A percentile compares a stretch with the other conserved stretches of the same genome.
phyloP scores from a whole-genome alignment of 176 grass and related monocot species.

The sorghum (Sorghum bicolor) region Sorghum_bicolor_NCBIv3 NC_012877.2:56354501-56355000 shows the following conservation, averaged over 20 bases:
- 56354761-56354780: background rate
- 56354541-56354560: constrained; percentile 80
- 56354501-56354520: constrained; percentile 76
- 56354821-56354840: background rate
- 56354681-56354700: background rate
- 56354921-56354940: background rate
- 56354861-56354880: background rate
- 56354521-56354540: constrained; percentile 75
- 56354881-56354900: background rate
- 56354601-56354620: constrained; percentile 70
- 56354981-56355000: background rate
- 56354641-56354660: constrained; percentile 90
- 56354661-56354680: constrained; percentile 20
- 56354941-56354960: background rate
- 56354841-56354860: background rate
- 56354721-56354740: background rate
- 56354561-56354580: constrained; percentile 97
- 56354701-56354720: background rate
- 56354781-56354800: background rate
- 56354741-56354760: background rate
- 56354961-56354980: no score
- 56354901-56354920: background rate
- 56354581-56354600: constrained; percentile 81
- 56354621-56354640: constrained; percentile 94
- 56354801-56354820: background rate